Conservation (phyloP, 805 yeast species). For the Priceomyces carsonii region DNA sequence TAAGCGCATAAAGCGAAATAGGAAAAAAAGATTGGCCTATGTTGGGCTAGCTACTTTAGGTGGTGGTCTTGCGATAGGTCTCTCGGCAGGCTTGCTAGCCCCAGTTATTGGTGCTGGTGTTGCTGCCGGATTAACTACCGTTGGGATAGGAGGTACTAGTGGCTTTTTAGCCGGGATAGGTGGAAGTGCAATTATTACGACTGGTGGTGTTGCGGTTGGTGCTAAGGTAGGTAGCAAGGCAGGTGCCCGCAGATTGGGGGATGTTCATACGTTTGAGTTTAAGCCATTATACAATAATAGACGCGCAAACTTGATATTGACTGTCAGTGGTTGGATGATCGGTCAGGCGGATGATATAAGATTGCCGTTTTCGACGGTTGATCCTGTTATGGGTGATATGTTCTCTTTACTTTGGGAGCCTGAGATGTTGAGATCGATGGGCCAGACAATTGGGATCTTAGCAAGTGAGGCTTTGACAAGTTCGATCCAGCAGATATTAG, state of each 20-base stretch:
- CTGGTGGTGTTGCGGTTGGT: constrained; percentile 89
- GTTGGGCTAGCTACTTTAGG: constrained; percentile 96
- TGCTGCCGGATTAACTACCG: constrained; percentile 94
- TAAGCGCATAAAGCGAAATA: constrained; percentile 65
- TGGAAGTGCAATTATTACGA: constrained; percentile 91
- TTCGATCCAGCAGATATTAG: constrained; percentile 92
- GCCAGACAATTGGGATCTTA: constrained; percentile 90
- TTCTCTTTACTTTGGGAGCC: constrained; percentile 97
- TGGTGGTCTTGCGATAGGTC: constrained; percentile 90
- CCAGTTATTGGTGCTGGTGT: constrained; percentile 98
- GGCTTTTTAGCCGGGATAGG: constrained; percentile 95
- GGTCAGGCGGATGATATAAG: constrained; percentile 95
- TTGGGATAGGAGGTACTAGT: constrained; percentile 92
- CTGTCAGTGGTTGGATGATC: constrained; percentile 97
- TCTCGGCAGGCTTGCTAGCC: constrained; percentile 93
- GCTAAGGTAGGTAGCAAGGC: constrained; percentile 86
- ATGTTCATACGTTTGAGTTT: constrained; percentile 91
- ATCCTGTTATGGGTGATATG: constrained; percentile 96
- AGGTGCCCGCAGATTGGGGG: constrained; percentile 84
- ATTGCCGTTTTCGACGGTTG: constrained; percentile 93
- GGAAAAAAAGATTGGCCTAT: constrained; percentile 70
- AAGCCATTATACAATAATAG: constrained; percentile 89
- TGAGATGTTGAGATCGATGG: constrained; percentile 92
- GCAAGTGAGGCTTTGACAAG: constrained; percentile 93
- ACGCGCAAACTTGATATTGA: constrained; percentile 80